Evolutionary conservation across 1,284 basidiomycete species (phyloP), one percentile per base, ranked within the genome.

Genomic region (Tilletia indica): DNA sequence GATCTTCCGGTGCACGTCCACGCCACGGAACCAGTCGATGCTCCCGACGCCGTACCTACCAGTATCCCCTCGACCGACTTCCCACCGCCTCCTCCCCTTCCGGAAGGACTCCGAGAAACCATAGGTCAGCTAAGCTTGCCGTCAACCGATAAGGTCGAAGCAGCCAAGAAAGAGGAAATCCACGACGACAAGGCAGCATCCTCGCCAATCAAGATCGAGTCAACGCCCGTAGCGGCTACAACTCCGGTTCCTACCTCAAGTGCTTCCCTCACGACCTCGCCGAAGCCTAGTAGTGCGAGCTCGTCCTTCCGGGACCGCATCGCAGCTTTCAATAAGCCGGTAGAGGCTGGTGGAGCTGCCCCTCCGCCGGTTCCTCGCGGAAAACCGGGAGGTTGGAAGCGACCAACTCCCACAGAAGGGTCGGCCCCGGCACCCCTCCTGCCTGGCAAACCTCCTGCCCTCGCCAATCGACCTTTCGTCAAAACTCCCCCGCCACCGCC

Each of bases 241-340:
- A 9, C 51, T n/a, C 51, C 51, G 16, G 21, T 25, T n/a, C n/a
- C 58, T 3, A 34, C 25, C 9, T 0, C 58, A 63, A 16, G 21
- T 36, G 4, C 14, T 5, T 12, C 31, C 36, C 77, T 77, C 11
- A 63, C 75, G 12, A 68, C 76, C 49, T 71, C 77, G 6, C 42
- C 80, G 51, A 76, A 82, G 73, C 80, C 79, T 25, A 67, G 69
- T 8, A 73, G 75, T 58, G 72, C 80, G 70, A 80, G 78, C n/a
- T 77, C 71, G 70, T 76, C 80, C 4, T 76, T 82, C 64, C 76
- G 78, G 16, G 82, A 83, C n/a, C 77, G 82, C 19, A 78, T 83
- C 31, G 82, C 82, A 4, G 82, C 82, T 12, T 83, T 83, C 75
- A 83, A 83, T 73, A 81, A 83, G 69, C 77, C 80, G 42, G 42